A percentile compares a stretch with the other conserved stretches of the same genome.
phyloP scores from a whole-genome alignment of 2,329 filamentous ascomycete genomes.

The Talaromyces piceae region DNA sequence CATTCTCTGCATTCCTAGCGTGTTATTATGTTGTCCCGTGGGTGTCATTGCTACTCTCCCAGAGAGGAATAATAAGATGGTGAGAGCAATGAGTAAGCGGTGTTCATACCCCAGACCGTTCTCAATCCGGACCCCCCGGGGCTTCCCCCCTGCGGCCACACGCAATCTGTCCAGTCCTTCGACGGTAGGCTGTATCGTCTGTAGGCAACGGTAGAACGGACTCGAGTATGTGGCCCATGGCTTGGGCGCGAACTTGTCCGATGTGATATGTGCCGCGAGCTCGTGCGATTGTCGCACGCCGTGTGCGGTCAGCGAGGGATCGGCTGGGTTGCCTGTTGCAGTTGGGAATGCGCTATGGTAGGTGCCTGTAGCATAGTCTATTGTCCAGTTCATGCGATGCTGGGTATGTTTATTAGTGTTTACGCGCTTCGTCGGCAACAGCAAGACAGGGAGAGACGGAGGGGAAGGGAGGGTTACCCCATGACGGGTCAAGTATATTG shows the following conservation, averaged over 20 bases:
- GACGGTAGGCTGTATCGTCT: conserved; percentile 66
- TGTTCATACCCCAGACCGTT: conserved; percentile 47
- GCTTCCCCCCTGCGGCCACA: conserved; percentile 15
- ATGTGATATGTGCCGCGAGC: conserved; percentile 47
- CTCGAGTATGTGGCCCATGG: conserved; percentile 63
- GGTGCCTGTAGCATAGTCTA: conserved; percentile 69
- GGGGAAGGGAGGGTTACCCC: conserved; percentile 45
- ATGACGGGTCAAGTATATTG: conserved; percentile 67
- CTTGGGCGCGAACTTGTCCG: conserved; percentile 28
- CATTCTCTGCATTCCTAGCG: conserved; percentile 59
- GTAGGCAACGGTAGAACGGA: conserved; percentile 79
- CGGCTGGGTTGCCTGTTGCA: conserved; percentile 80
- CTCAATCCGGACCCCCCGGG: conserved; percentile 41
- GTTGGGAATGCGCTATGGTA: conserved; percentile 68
- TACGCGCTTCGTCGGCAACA: no score
- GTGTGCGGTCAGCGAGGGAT: conserved; percentile 79
- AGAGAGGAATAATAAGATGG: no score
- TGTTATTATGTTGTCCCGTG: not conserved
- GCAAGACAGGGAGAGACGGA: not conserved
- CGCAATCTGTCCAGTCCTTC: conserved; percentile 23
- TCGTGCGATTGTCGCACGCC: conserved; percentile 78
- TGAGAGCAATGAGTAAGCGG: not conserved
- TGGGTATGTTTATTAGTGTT: conserved; percentile 29
- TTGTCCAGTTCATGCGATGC: conserved; percentile 87
- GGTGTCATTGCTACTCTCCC: no score